Evolutionary conservation across 495 filamentous ascomycete species (phyloP).

Genomic region (Penicillium tannophilum): DNA sequence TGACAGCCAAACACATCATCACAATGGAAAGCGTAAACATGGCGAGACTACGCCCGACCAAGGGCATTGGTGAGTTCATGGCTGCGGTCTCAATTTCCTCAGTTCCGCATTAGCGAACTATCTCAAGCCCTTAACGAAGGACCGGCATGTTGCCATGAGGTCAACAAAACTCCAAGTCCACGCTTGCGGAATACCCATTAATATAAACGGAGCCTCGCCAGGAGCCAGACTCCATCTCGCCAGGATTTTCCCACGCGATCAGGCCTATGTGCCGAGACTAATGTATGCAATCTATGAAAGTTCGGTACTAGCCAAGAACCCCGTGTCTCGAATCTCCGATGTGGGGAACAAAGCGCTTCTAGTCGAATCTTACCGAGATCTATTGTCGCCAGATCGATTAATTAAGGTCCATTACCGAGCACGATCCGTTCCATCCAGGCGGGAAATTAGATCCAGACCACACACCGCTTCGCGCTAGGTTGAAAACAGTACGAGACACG

Average conservation of each 20-base stretch:
- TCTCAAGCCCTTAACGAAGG: background rate
- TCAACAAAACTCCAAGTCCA: background rate
- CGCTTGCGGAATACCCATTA: background rate
- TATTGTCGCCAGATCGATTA: background rate
- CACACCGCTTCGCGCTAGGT: background rate
- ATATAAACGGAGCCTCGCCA: background rate
- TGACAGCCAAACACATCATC: constrained; percentile 20
- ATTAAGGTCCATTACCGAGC: background rate
- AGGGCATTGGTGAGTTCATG: constrained; percentile 6
- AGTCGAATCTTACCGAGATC: background rate
- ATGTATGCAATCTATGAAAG: background rate
- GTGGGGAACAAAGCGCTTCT: background rate
- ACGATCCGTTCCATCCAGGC: background rate
- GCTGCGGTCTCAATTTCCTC: background rate
- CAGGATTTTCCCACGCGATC: background rate
- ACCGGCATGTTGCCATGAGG: background rate
- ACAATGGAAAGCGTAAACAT: constrained; percentile 25
- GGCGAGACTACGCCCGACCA: constrained; percentile 13
- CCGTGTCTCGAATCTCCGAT: background rate
- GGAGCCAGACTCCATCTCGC: background rate
- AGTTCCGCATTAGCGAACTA: background rate
- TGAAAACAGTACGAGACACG: background rate
- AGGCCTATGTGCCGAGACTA: background rate
- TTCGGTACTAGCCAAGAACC: background rate
- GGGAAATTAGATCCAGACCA: no score